These are phyloP conservation scores for Calonectria crousiana DNA, from an alignment of 2,329 filamentous ascomycete species.

Conservation along the genomic window DNA sequence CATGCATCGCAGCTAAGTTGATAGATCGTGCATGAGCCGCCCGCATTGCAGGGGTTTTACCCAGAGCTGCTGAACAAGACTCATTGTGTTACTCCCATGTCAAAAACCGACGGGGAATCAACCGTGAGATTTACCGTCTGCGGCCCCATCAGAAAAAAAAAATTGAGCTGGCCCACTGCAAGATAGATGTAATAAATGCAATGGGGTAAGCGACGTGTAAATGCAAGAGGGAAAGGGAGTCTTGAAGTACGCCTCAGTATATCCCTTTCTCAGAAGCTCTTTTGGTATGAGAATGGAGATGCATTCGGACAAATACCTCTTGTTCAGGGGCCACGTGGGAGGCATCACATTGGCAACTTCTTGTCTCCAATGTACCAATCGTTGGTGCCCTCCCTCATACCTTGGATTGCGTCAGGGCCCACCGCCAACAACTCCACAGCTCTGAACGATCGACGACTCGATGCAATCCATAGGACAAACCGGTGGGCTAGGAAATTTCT, in stretches of 20 bases:
- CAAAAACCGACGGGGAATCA: neutral
- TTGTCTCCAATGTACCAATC: conserved; percentile 31
- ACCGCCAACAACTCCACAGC: conserved; percentile 14
- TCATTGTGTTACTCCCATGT: neutral
- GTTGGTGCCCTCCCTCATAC: conserved; percentile 24
- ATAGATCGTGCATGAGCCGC: conserved; percentile 18
- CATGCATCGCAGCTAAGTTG: conserved; percentile 10
- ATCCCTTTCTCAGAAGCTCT: neutral
- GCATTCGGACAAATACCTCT: conserved; percentile 8
- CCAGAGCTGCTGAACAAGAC: neutral
- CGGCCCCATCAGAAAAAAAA: conserved; percentile 7
- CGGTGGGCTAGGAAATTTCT: conserved; percentile 5
- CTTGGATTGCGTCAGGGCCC: conserved; percentile 30
- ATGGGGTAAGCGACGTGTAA: neutral
- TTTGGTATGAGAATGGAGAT: neutral
- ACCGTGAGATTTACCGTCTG: neutral
- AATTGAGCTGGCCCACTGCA: conserved; percentile 1
- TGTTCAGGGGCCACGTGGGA: conserved; percentile 24
- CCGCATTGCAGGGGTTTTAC: conserved; percentile 3
- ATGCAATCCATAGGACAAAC: neutral
- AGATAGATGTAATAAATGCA: neutral
- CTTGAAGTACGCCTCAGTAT: neutral
- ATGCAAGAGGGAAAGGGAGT: neutral
- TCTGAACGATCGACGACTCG: conserved; percentile 14
- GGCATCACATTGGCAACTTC: neutral